phyloP scores from a whole-genome alignment of 2,329 filamentous ascomycete species.

The Xylariaceae sp. region DNA sequence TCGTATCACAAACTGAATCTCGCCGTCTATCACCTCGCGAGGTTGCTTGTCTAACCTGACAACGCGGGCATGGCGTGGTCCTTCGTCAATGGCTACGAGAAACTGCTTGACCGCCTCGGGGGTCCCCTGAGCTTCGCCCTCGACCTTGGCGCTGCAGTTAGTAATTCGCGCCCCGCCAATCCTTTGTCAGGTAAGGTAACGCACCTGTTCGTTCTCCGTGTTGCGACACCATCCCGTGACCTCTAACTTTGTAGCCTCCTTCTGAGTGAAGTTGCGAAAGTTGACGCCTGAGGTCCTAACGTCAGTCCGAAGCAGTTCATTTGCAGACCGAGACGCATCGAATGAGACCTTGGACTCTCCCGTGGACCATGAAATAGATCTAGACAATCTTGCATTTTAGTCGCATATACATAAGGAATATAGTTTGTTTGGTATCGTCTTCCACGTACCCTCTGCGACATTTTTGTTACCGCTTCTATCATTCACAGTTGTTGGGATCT shows the following conservation, averaged over 20 bases:
- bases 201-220: conserved; percentile 52
- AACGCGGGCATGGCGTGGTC: conserved; percentile 69
- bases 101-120: conserved; percentile 63
- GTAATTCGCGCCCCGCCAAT: not conserved
- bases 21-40: conserved; percentile 60
- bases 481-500: not conserved
- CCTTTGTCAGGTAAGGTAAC: not conserved
- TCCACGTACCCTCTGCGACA: conserved; percentile 22
- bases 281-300: conserved; percentile 48
- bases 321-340: not conserved
- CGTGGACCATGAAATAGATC: conserved; percentile 63
- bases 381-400: conserved; percentile 28
- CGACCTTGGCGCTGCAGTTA: conserved; percentile 55
- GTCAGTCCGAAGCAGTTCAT: conserved; percentile 15
- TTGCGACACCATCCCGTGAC: conserved; percentile 62
- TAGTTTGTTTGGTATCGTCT: not conserved
- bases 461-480: conserved; percentile 4
- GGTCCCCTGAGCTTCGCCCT: conserved; percentile 81
- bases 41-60: conserved; percentile 67
- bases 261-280: conserved; percentile 55
- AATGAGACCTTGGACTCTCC: conserved; percentile 61
- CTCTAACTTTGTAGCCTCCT: conserved; percentile 46
- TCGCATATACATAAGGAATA: not conserved
- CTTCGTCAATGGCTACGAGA: conserved; percentile 68
- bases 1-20: conserved; percentile 60